phyloP scores from a whole-genome alignment of 139 green algal species.

The Gonium pectorale region DNA sequence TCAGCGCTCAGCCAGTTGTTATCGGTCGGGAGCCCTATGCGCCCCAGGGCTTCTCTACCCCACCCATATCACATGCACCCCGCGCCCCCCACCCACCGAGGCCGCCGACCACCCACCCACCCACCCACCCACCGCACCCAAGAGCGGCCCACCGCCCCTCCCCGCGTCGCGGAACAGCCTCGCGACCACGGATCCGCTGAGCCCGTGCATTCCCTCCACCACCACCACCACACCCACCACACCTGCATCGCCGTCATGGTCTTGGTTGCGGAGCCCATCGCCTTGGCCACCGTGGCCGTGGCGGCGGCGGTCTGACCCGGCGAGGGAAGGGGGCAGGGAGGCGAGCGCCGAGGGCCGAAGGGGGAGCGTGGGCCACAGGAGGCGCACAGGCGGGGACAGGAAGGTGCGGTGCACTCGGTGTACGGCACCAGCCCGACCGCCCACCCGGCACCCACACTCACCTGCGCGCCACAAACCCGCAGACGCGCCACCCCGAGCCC shows the following conservation, averaged over 20 bases:
- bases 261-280: conserved; percentile 66
- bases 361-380: too few relatives aligned
- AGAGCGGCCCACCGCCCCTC: background rate
- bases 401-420: background rate
- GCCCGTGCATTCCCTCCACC: background rate
- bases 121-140: background rate
- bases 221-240: background rate
- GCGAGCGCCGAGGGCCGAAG: background rate
- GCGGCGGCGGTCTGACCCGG: conserved; percentile 73
- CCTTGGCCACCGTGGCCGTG: conserved; percentile 66
- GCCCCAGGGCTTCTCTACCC: too few relatives aligned
- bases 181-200: background rate
- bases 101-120: background rate
- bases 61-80: background rate
- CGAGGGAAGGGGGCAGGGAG: background rate
- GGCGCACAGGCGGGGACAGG: background rate
- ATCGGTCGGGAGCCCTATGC: too few relatives aligned
- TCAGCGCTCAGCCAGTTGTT: too few relatives aligned
- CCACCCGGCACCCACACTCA: too few relatives aligned
- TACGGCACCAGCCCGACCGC: too few relatives aligned
- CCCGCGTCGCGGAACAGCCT: background rate
- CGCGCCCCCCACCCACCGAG: background rate
- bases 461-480: too few relatives aligned
- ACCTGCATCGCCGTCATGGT: conserved; percentile 77
- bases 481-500: too few relatives aligned